Base-by-base conservation (phyloP, 495 filamentous ascomycete genomes). In the Daldinia bambusicola region DNA sequence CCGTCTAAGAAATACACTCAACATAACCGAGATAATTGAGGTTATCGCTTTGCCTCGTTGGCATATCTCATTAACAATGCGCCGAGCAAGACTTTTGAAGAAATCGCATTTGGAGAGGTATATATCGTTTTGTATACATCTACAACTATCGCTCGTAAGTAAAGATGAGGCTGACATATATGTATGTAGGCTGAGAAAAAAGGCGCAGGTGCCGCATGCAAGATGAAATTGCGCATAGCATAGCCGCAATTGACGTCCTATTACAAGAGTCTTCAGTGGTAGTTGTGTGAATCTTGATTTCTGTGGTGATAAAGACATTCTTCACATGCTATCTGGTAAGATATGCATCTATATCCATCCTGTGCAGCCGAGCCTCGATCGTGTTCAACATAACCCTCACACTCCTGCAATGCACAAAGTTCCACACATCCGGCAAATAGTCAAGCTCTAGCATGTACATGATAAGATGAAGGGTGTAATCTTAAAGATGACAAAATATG, bases 251-350 rank as follows among this genome's bases (percentile, higher is more conserved):
- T 45, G 41, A 45, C 16, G 6, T 45, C 2, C 16, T 45, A 20
- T 6, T 45, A 6, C 6, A 18, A 18, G 14, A 45, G 6, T 45
- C 41, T 20, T 2, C 6, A 45, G 59, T n/a, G 62, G 16, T 36
- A 22, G 13, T 31, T 13, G 13, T 16, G 37, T 53, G 22, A 31
- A 52, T 8, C 20, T 55, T 43, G 31, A 60, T 57, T 38, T 53
- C 22, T 18, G 45, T 45, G 2, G 36, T 40, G 26, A 6, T 10
- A 5, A 5, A 2, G 14, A 10, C 40, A 31, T 16, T 4, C 59
- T 51, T 68, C 52, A 53, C 36, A 55, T 69, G 61, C 9, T 5
- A 64, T 50, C 8, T 40, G 4, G 31, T 18, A 36, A 16, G 34
- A 8, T 1, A 36, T 5, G 6, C 9, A 36, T 36, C 34, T 36